phyloP scores from a whole-genome alignment of 768 basidiomycete species.

The Pulveroboletus sp. region DNA sequence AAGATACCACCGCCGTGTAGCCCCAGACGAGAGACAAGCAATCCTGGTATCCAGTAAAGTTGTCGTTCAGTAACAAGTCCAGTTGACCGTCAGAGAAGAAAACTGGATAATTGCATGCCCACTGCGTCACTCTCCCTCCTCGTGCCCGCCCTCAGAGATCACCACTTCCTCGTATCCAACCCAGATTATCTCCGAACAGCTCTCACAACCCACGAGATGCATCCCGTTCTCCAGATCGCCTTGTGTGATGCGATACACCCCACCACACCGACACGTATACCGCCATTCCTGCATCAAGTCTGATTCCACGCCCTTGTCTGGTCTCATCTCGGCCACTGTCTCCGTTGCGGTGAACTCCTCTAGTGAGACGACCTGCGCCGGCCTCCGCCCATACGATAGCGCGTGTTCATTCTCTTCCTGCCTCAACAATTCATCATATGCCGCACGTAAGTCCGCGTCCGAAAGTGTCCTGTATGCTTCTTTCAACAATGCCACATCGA shows the following conservation, averaged over 20 bases:
- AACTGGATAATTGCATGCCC: background rate
- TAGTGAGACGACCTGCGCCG: constrained; percentile 74
- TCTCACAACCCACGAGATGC: constrained; percentile 67
- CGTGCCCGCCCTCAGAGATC: background rate
- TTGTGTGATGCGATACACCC: constrained; percentile 52
- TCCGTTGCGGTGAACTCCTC: constrained; percentile 50
- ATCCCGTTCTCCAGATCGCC: constrained; percentile 61
- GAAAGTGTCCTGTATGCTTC: constrained; percentile 65
- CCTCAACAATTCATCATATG: constrained; percentile 41
- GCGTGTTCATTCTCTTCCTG: constrained; percentile 2
- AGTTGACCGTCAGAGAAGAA: background rate
- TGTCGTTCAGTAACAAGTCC: background rate
- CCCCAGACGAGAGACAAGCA: background rate
- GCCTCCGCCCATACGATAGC: constrained; percentile 44
- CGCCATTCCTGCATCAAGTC: constrained; percentile 41
- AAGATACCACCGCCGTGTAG: too few relatives aligned
- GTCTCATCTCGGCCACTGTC: background rate
- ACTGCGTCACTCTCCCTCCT: background rate
- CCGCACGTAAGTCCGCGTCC: constrained; percentile 40
- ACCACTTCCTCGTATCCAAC: constrained; percentile 69
- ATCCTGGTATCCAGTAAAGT: background rate
- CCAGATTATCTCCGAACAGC: constrained; percentile 78
- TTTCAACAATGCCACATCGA: constrained; percentile 56
- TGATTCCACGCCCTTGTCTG: constrained; percentile 26
- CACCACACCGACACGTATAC: constrained; percentile 72